A percentile compares a stretch with the other conserved stretches of the same genome.
Evolutionary conservation across 345 rosid species (phyloP).

Genomic region (Tarenaya hassleriana): DNA sequence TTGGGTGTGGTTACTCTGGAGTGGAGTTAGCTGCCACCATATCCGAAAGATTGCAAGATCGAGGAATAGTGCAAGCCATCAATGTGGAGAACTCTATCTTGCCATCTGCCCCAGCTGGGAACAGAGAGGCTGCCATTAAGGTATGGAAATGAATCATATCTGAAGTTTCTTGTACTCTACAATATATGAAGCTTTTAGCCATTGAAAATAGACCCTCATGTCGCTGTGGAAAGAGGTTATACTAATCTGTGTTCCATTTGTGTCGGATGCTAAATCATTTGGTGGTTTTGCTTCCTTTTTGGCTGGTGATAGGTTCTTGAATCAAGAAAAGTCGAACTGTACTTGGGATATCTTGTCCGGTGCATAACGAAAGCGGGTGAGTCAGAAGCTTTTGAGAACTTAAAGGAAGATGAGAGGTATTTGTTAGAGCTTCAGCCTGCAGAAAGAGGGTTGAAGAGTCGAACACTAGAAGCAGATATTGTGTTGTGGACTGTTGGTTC

Average conservation of each 20-base stretch:
- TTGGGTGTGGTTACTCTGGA: slow-evolving; percentile 95
- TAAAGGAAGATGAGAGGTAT: slow-evolving; percentile 43
- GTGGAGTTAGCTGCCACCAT: slow-evolving; percentile 94
- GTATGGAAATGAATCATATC: slow-evolving; percentile 31
- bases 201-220: background rate
- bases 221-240: background rate
- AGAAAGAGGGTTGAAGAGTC: slow-evolving; percentile 61
- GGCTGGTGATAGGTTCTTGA: slow-evolving; percentile 55
- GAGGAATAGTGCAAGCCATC: slow-evolving; percentile 71
- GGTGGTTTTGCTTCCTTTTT: background rate
- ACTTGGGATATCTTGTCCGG: slow-evolving; percentile 71
- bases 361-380: slow-evolving; percentile 33
- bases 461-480: slow-evolving; percentile 64
- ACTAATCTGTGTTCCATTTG: background rate
- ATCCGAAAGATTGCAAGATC: slow-evolving; percentile 77
- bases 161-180: background rate
- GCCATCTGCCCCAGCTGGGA: slow-evolving; percentile 80
- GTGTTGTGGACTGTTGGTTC: slow-evolving; percentile 93
- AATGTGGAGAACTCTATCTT: slow-evolving; percentile 67
- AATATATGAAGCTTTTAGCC: background rate
- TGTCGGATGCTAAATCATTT: no score
- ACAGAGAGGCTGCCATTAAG: slow-evolving; percentile 80
- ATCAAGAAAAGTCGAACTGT: slow-evolving; percentile 68
- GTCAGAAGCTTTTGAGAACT: slow-evolving; percentile 27
- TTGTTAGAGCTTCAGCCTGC: slow-evolving; percentile 79